A percentile compares a stretch with the other conserved stretches of the same genome.
Evolutionary conservation across 2,329 filamentous ascomycete genomes (phyloP).

Genomic region (Teratosphaeriaceae sp.): DNA sequence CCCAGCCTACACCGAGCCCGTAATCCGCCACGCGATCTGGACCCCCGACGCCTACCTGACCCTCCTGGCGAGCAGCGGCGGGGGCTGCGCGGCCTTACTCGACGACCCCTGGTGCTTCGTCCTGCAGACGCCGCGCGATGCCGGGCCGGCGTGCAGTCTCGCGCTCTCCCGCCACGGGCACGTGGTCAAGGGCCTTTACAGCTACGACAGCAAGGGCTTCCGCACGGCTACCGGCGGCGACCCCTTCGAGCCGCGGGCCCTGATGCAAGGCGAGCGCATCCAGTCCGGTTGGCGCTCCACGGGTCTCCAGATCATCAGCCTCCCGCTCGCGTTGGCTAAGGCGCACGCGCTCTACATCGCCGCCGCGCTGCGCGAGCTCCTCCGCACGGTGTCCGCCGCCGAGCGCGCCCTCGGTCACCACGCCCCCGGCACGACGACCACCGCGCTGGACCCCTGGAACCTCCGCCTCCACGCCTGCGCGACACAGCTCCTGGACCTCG

Average conservation of each 20-base stretch:
- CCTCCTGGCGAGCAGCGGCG: constrained; percentile 1
- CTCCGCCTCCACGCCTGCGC: constrained; percentile 1
- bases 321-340: constrained; percentile 2
- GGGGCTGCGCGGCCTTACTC: constrained; percentile 5
- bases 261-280: constrained; percentile 1
- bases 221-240: background rate
- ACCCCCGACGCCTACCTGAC: constrained; percentile 2
- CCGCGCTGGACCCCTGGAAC: background rate
- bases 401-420: background rate
- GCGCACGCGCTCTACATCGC: constrained; percentile 1
- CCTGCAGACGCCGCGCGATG: constrained; percentile 6
- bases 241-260: background rate
- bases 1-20: constrained; percentile 1
- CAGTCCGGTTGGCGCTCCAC: constrained; percentile 5
- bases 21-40: constrained; percentile 6
- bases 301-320: constrained; percentile 7
- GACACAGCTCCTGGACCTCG: constrained; percentile 1
- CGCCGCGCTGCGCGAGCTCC: background rate
- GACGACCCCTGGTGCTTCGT: constrained; percentile 6
- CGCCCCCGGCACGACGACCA: background rate
- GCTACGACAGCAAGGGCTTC: background rate
- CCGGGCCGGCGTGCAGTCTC: constrained; percentile 5
- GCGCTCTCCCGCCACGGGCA: constrained; percentile 3
- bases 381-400: background rate
- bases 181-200: constrained; percentile 7